Evolutionary conservation across 371 early-diverging fungal genomes (phyloP), one percentile per base, ranked within the genome.

Genomic region (Rhizomucor pusillus): DNA sequence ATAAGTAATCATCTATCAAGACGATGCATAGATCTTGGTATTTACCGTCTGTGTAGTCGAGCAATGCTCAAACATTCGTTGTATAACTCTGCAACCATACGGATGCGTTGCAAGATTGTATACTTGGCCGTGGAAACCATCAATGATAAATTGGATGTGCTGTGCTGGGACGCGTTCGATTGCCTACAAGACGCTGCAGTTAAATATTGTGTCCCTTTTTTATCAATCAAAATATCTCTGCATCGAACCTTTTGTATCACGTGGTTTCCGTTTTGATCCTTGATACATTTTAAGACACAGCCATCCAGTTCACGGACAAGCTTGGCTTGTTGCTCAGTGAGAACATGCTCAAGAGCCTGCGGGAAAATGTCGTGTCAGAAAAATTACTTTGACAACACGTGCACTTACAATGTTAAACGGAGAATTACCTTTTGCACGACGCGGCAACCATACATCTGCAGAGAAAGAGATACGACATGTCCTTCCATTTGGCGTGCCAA

Each of bases 191-290:
- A 18, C 16, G n/a, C n/a, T n/a, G n/a, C n/a, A n/a, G n/a, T n/a
- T n/a, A n/a, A n/a, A n/a, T n/a, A n/a, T n/a, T n/a, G 10, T 14
- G 16, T 16, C 16, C 2, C 7, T 40, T n/a, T 16, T 5, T n/a
- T 49, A 20, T 33, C 34, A 29, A 25, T 29, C 20, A 35, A 11
- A 19, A 25, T 16, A n/a, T 14, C 9, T n/a, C 19, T 5, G 16
- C 11, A 50, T n/a, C 10, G 23, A 25, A 54, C 54, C 74, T 99
- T 99, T 75, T 99, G 99, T 56, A 99, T 94, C 14, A 99, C 99
- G 63, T 99, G 99, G 73, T 99, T 99, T 44, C 99, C 99, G 70
- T 99, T 99, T 73, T 99, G 99, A 76, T 99, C 99, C 73, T 97
- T 98, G 57, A 99, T 97, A 52, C 99, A 95, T 66, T 94, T 94